phyloP scores from a whole-genome alignment of 176 grass and related monocot species.

The Rhynchospora breviuscula region DNA sequence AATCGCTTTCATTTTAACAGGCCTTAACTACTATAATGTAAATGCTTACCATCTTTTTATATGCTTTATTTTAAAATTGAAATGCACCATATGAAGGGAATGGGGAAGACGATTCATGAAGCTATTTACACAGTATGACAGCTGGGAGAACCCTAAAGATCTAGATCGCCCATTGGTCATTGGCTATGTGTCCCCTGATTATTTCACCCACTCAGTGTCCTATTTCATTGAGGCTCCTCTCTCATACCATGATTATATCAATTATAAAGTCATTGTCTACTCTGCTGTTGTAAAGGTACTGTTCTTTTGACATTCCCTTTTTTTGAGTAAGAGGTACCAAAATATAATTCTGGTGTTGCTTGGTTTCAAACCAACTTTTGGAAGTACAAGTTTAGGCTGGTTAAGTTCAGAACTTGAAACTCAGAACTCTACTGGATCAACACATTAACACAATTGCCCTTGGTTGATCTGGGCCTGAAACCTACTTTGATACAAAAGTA shows the following conservation, averaged over 20 bases:
- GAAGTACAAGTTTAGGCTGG: not conserved
- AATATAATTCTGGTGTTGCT: not conserved
- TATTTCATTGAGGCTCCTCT: constrained; percentile 99
- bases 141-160: constrained; percentile 92
- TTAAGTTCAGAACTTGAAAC: not conserved
- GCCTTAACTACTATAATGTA: not conserved
- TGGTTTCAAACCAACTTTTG: not conserved
- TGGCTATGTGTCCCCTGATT: constrained; percentile 95
- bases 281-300: constrained; percentile 96
- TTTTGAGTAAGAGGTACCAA: constrained; percentile 1
- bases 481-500: not conserved
- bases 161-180: constrained; percentile 66
- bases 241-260: constrained; percentile 68
- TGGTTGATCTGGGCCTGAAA: not conserved
- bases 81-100: constrained; percentile 52
- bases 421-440: not conserved
- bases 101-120: constrained; percentile 93
- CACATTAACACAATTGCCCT: not conserved
- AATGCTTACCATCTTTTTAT: not conserved
- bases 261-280: constrained; percentile 87
- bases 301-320: constrained; percentile 7
- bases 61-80: constrained; percentile 32
- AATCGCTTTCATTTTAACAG: constrained; percentile 9
- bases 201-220: constrained; percentile 97
- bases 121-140: constrained; percentile 65